These are phyloP conservation scores for Naganishia antarctica DNA, from an alignment of 768 basidiomycete species.

Conservation along the genomic window DNA sequence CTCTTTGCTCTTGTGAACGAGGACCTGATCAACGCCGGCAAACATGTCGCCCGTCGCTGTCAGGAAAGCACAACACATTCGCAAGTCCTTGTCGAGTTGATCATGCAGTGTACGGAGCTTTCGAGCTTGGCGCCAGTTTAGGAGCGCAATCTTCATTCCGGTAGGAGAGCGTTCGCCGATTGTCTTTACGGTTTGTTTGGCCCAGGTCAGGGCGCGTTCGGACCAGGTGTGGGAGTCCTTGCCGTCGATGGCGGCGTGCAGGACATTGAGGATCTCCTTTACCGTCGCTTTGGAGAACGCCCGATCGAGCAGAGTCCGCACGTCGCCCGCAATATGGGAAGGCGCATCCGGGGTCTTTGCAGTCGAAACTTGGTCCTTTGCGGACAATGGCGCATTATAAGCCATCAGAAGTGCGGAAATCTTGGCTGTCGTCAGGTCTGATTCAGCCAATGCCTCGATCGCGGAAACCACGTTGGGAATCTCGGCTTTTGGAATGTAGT, in stretches of 20 bases:
- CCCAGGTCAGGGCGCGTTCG: slow-evolving; percentile 63
- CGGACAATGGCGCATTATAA: slow-evolving; percentile 52
- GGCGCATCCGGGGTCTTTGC: slow-evolving; percentile 32
- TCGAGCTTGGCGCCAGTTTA: slow-evolving; percentile 69
- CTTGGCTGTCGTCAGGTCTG: slow-evolving; percentile 42
- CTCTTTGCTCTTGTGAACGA: slow-evolving; percentile 54
- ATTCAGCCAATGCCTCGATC: slow-evolving; percentile 55
- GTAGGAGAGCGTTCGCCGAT: slow-evolving; percentile 78
- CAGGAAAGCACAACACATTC: slow-evolving; percentile 81
- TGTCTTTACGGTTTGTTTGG: slow-evolving; percentile 60
- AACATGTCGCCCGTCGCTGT: slow-evolving; percentile 64
- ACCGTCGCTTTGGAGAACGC: slow-evolving; percentile 71
- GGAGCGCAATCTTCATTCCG: slow-evolving; percentile 81
- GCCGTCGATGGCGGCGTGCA: slow-evolving; percentile 50
- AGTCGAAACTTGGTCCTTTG: slow-evolving; percentile 40
- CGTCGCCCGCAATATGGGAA: slow-evolving; percentile 54
- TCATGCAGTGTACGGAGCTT: slow-evolving; percentile 58
- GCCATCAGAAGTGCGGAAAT: slow-evolving; percentile 60
- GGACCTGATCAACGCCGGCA: slow-evolving; percentile 69
- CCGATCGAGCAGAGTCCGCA: slow-evolving; percentile 71
- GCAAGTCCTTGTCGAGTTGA: slow-evolving; percentile 75
- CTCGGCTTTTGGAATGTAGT: slow-evolving; percentile 74
- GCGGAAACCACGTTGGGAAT: slow-evolving; percentile 67
- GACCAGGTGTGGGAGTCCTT: slow-evolving; percentile 47
- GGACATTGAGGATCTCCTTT: slow-evolving; percentile 62